phyloP scores from a whole-genome alignment of 805 yeast species.

The Cyberlindnera americana region DNA sequence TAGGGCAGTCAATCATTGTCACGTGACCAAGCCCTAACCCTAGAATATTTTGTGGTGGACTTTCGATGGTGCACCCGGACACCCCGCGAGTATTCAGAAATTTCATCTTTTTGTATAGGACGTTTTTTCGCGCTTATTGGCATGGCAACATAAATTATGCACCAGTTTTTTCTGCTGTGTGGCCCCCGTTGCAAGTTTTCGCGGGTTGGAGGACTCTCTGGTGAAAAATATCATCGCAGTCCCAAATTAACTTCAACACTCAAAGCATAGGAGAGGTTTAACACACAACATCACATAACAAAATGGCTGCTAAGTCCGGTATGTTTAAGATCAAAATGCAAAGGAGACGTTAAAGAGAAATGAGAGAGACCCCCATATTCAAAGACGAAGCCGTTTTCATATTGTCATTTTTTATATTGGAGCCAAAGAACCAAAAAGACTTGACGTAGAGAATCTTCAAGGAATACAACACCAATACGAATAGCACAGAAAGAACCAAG shows the following conservation, averaged over 20 bases:
- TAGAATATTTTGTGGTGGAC: no score
- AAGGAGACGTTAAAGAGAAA: background rate
- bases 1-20: no score
- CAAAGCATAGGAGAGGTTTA: background rate
- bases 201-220: slow-evolving; percentile 11
- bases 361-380: no score
- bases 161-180: no score
- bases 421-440: background rate
- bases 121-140: no score
- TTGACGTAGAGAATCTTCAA: background rate
- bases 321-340: slow-evolving; percentile 25
- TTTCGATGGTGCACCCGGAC: no score
- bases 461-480: no score
- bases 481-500: no score
- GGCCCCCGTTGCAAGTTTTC: background rate
- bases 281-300: slow-evolving; percentile 24
- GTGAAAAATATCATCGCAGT: slow-evolving; percentile 19
- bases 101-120: no score
- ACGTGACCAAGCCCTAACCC: no score
- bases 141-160: background rate
- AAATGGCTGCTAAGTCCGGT: slow-evolving; percentile 56
- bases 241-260: slow-evolving; percentile 3
- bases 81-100: no score
- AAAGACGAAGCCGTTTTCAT: background rate
- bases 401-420: no score